Evolutionary conservation across 2,329 filamentous ascomycete genomes (phyloP).

Genomic region (Orbilia blumenaviensis): DNA sequence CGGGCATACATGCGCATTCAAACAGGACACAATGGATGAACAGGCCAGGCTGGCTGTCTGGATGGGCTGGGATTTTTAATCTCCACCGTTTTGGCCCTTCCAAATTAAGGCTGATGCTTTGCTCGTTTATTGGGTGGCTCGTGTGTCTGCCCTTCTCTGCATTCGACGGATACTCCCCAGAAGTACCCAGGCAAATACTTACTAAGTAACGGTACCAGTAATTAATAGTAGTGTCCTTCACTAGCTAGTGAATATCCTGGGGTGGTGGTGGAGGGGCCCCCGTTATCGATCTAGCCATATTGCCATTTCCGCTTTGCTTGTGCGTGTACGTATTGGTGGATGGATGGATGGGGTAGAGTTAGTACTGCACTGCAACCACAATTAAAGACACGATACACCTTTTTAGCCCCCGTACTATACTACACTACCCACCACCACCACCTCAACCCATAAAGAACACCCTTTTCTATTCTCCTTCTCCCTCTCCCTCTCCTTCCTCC

Average conservation of each 20-base stretch:
- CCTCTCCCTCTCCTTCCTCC: neutral
- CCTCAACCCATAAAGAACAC: neutral
- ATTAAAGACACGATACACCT: slow-evolving; percentile 53
- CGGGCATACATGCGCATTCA: too few species aligned
- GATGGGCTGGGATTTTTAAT: neutral
- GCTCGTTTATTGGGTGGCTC: neutral
- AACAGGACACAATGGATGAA: neutral
- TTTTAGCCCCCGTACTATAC: slow-evolving; percentile 5
- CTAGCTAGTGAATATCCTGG: neutral
- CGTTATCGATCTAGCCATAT: slow-evolving; percentile 24
- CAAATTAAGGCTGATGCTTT: slow-evolving; percentile 45
- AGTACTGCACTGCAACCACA: slow-evolving; percentile 33
- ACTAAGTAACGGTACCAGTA: too few species aligned
- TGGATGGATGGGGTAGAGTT: too few species aligned
- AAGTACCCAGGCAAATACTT: too few species aligned
- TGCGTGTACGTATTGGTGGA: too few species aligned
- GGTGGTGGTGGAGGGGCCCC: neutral
- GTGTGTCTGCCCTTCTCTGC: neutral
- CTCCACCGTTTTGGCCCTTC: slow-evolving; percentile 10
- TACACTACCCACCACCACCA: neutral
- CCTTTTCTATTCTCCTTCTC: neutral
- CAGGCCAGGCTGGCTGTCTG: slow-evolving; percentile 26
- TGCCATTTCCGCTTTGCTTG: slow-evolving; percentile 20
- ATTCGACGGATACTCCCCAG: too few species aligned
- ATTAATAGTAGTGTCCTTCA: too few species aligned